A percentile compares a stretch with the other conserved stretches of the same genome.
Conservation (phyloP, 495 filamentous ascomycete species). For the Penicillium pancosmium region DNA sequence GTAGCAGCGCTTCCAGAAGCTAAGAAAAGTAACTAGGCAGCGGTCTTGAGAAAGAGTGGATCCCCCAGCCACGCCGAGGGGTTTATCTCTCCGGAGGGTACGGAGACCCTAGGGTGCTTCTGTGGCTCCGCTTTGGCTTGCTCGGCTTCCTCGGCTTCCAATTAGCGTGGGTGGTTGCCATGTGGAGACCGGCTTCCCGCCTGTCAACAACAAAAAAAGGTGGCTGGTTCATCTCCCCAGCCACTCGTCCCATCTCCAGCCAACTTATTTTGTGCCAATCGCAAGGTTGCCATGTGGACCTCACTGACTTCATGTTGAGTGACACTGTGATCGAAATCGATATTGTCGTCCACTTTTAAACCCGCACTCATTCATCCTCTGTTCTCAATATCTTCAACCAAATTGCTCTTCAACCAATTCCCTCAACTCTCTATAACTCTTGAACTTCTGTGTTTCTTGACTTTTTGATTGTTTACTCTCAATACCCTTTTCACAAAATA, state of each 20-base stretch:
- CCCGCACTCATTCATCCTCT: constrained; percentile 2
- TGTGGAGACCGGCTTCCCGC: constrained; percentile 10
- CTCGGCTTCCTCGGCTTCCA: constrained; percentile 1
- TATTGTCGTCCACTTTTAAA: constrained; percentile 23
- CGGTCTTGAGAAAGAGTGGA: constrained; percentile 17
- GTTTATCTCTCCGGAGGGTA: too few species aligned
- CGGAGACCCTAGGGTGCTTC: not conserved
- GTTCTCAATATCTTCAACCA: constrained; percentile 7
- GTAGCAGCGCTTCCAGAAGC: not conserved
- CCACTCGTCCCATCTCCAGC: constrained; percentile 32
- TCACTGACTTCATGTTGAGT: constrained; percentile 13
- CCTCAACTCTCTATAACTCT: not conserved
- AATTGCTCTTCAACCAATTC: not conserved
- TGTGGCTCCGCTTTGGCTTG: not conserved
- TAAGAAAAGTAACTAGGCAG: constrained; percentile 36
- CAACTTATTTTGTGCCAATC: constrained; percentile 19
- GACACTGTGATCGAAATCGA: constrained; percentile 11
- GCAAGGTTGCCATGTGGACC: constrained; percentile 11
- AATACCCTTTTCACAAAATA: not conserved
- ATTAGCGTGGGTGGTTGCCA: constrained; percentile 16
- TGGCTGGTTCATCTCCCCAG: constrained; percentile 28
- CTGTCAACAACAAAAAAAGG: constrained; percentile 4
- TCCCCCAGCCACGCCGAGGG: constrained; percentile 28
- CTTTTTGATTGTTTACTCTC: constrained; percentile 5
- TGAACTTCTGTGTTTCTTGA: constrained; percentile 2